Evolutionary conservation across 2,329 filamentous ascomycete species (phyloP).

Genomic region (Pezicula carpinea): DNA sequence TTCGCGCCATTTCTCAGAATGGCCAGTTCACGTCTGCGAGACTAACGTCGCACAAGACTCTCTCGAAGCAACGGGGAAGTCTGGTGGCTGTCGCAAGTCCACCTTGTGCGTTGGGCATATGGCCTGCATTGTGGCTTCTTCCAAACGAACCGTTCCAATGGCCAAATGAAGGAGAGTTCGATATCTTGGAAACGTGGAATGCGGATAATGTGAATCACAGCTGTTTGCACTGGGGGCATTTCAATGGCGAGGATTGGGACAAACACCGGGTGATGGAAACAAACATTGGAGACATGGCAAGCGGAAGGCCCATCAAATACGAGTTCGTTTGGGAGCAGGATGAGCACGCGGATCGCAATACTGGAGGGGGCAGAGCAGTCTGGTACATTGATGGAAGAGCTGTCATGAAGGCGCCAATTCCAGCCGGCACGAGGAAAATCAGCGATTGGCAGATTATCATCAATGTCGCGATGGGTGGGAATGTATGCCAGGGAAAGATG

Average conservation of each 20-base stretch:
- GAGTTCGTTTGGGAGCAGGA: conserved; percentile 53
- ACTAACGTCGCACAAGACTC: conserved; percentile 46
- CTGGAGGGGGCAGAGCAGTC: conserved; percentile 41
- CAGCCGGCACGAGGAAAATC: conserved; percentile 46
- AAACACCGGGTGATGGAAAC: conserved; percentile 54
- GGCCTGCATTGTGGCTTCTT: conserved; percentile 59
- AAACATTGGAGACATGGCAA: conserved; percentile 41
- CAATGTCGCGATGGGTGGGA: conserved; percentile 59
- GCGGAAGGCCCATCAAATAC: conserved; percentile 41
- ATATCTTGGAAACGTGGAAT: conserved; percentile 60
- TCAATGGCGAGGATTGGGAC: conserved; percentile 46
- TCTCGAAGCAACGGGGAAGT: conserved; percentile 46
- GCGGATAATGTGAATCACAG: conserved; percentile 49
- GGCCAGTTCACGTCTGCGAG: conserved; percentile 50
- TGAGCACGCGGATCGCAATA: conserved; percentile 30
- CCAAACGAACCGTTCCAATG: conserved; percentile 53
- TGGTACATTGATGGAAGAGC: conserved; percentile 56
- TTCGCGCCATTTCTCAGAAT: conserved; percentile 44
- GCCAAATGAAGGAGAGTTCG: conserved; percentile 55
- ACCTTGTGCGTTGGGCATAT: conserved; percentile 51
- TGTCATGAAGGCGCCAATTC: conserved; percentile 52
- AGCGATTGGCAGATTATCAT: conserved; percentile 52
- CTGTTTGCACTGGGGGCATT: conserved; percentile 56
- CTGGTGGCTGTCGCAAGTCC: conserved; percentile 46
- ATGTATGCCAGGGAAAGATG: conserved; percentile 47